phyloP scores from a whole-genome alignment of 495 filamentous ascomycete species.

The Parathielavia hyrcaniae region DNA sequence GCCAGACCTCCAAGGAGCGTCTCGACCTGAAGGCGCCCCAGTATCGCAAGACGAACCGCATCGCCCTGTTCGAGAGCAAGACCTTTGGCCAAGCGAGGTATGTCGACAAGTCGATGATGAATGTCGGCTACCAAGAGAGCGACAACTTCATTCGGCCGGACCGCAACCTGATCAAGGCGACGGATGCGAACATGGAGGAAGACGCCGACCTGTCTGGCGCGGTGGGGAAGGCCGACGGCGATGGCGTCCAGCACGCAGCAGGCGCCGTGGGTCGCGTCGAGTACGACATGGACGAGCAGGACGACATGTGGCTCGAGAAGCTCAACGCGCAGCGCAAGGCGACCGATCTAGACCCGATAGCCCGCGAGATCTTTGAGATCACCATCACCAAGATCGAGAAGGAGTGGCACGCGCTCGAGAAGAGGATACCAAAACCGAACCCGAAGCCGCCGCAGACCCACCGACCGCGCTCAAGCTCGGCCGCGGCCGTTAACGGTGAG shows the following conservation, averaged over 20 bases:
- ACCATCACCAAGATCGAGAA: conserved; percentile 98
- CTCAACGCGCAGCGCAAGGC: conserved; percentile 70
- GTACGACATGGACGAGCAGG: conserved; percentile 99
- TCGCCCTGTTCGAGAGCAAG: conserved; percentile 52
- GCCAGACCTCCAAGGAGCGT: conserved; percentile 51
- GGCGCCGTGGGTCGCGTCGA: conserved; percentile 70
- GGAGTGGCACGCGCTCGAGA: conserved; percentile 94
- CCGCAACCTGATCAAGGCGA: conserved; percentile 65
- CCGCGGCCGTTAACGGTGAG: conserved; percentile 86
- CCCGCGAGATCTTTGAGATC: conserved; percentile 89
- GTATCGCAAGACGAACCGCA: conserved; percentile 51
- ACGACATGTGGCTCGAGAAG: conserved; percentile 88
- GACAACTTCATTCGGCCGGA: conserved; percentile 78
- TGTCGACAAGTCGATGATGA: conserved; percentile 89
- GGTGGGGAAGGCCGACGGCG: conserved; percentile 51
- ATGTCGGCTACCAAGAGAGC: conserved; percentile 89
- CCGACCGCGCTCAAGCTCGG: conserved; percentile 81
- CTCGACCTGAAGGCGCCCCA: conserved; percentile 55
- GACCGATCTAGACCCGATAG: conserved; percentile 70
- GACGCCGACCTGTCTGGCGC: conserved; percentile 63
- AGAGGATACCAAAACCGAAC: conserved; percentile 90
- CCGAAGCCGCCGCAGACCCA: conserved; percentile 93
- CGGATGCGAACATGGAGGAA: conserved; percentile 73
- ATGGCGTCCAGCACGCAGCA: conserved; percentile 38
- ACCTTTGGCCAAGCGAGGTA: conserved; percentile 49